Evolutionary conservation across 208 protist genomes (phyloP).

Genomic region (Trypanosoma conorhini): DNA sequence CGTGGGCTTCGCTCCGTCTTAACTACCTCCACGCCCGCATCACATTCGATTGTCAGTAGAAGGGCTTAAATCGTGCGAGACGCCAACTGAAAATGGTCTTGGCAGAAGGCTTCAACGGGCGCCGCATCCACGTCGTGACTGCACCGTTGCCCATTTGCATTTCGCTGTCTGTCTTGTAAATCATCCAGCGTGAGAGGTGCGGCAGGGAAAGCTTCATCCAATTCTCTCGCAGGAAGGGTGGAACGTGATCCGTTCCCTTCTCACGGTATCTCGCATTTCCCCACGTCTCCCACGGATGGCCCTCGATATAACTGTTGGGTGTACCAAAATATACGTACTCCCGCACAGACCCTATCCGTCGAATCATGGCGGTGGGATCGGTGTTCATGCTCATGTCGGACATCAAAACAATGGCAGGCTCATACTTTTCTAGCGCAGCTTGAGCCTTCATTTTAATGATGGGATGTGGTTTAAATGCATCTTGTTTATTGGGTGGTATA

Average conservation of each 20-base stretch:
- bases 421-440: slow-evolving; percentile 84
- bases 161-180: slow-evolving; percentile 80
- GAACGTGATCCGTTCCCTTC: slow-evolving; percentile 52
- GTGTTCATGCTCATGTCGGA: slow-evolving; percentile 85
- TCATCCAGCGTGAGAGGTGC: slow-evolving; percentile 81
- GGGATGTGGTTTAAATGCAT: slow-evolving; percentile 78
- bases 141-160: slow-evolving; percentile 80
- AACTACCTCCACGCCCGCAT: not conserved
- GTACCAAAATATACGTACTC: slow-evolving; percentile 89
- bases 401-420: slow-evolving; percentile 80
- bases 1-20: not conserved
- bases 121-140: slow-evolving; percentile 75
- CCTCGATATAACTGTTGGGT: slow-evolving; percentile 83
- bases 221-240: slow-evolving; percentile 74
- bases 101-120: slow-evolving; percentile 51
- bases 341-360: slow-evolving; percentile 75
- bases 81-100: slow-evolving; percentile 49
- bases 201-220: slow-evolving; percentile 69
- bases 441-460: slow-evolving; percentile 84
- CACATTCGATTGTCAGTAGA: slow-evolving; percentile 37
- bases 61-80: slow-evolving; percentile 62
- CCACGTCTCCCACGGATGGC: slow-evolving; percentile 85
- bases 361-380: slow-evolving; percentile 72
- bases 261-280: slow-evolving; percentile 82
- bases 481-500: slow-evolving; percentile 81